These are phyloP conservation scores for Glycine soja DNA, from an alignment of 306 rosid species.

Conservation along the genomic window DNA sequence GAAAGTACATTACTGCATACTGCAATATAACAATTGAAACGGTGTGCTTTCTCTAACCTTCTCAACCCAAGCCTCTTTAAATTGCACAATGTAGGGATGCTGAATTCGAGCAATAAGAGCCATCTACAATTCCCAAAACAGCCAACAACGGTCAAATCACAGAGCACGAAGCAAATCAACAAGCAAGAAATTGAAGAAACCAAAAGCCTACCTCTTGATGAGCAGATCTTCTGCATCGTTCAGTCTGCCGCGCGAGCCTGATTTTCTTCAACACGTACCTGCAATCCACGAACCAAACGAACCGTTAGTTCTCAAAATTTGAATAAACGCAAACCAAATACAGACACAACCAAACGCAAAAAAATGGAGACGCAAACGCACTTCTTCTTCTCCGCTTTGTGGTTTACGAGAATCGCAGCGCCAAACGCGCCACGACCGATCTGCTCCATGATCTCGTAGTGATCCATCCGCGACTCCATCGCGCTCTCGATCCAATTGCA, in stretches of 20 bases:
- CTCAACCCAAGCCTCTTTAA: slow-evolving; percentile 98
- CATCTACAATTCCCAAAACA: slow-evolving; percentile 65
- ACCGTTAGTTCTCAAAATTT: slow-evolving; percentile 24
- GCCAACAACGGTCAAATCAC: slow-evolving; percentile 25
- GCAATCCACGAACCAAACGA: slow-evolving; percentile 44
- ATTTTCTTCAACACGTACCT: slow-evolving; percentile 98
- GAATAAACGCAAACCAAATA: neutral
- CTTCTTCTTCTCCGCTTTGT: slow-evolving; percentile 87
- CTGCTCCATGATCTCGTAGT: slow-evolving; percentile 98
- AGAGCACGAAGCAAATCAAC: slow-evolving; percentile 19
- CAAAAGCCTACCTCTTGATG: slow-evolving; percentile 81
- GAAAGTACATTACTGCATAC: neutral
- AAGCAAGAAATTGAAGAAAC: neutral
- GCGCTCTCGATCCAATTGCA: slow-evolving; percentile 35
- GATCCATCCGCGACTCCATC: slow-evolving; percentile 94
- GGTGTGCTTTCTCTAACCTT: slow-evolving; percentile 57
- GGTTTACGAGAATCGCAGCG: slow-evolving; percentile 92
- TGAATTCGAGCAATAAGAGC: slow-evolving; percentile 90
- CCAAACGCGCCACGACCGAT: slow-evolving; percentile 99
- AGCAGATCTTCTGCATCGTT: slow-evolving; percentile 93
- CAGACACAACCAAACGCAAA: neutral
- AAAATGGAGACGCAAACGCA: slow-evolving; percentile 14
- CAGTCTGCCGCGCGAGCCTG: slow-evolving; percentile 94
- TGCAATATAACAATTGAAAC: neutral
- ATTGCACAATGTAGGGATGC: slow-evolving; percentile 85